A percentile compares a stretch with the other conserved stretches of the same genome.
phyloP scores from a whole-genome alignment of 176 grass and related monocot genomes.

The Miscanthus lutarioriparius region DNA sequence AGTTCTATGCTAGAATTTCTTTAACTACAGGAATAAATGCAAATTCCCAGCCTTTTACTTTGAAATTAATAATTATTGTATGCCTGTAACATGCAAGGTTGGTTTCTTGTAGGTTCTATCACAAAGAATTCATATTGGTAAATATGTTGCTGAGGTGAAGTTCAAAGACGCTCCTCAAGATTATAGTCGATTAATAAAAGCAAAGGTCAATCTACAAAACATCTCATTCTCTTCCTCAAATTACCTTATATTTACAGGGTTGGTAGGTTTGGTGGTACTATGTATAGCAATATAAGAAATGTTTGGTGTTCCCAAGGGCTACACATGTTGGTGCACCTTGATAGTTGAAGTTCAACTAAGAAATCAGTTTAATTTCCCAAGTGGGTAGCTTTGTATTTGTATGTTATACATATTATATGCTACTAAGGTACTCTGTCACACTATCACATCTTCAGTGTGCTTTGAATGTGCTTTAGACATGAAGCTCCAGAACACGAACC shows the following conservation, averaged over 20 bases:
- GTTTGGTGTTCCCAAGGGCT: neutral
- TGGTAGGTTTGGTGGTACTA: constrained; percentile 14
- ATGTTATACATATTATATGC: neutral
- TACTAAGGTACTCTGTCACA: neutral
- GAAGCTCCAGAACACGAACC: neutral
- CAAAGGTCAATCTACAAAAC: constrained; percentile 57
- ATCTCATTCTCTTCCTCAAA: neutral
- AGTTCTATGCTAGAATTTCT: neutral
- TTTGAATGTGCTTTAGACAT: neutral
- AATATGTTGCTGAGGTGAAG: constrained; percentile 95
- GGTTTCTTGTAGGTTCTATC: constrained; percentile 63
- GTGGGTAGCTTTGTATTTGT: neutral
- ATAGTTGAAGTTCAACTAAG: neutral
- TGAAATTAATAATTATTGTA: neutral
- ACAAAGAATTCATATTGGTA: constrained; percentile 89
- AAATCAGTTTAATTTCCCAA: neutral
- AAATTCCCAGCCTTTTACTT: neutral
- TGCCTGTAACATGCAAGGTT: neutral
- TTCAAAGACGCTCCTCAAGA: constrained; percentile 78
- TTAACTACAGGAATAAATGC: neutral
- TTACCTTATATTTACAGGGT: neutral
- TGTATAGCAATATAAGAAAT: neutral
- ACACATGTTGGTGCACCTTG: neutral
- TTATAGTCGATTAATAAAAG: constrained; percentile 66
- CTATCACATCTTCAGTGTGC: neutral